Evolutionary conservation across 2,329 filamentous ascomycete genomes (phyloP).

Genomic region (Trichoderma gracile): DNA sequence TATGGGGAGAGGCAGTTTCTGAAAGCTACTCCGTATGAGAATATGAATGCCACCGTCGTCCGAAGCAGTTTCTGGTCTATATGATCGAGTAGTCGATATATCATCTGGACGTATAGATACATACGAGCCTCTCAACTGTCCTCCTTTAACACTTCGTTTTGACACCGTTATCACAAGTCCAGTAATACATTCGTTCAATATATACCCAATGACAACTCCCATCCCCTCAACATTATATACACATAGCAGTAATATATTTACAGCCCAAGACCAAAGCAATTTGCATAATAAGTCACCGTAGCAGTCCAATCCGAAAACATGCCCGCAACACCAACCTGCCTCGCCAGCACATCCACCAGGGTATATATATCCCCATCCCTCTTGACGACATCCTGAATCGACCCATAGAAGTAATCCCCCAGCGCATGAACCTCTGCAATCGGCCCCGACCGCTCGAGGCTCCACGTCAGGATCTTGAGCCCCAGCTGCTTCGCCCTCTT

Average conservation of each 20-base stretch:
- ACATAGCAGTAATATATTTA: background rate
- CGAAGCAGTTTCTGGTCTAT: conserved; percentile 12
- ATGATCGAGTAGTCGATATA: no score
- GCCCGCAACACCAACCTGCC: conserved; percentile 60
- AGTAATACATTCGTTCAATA: background rate
- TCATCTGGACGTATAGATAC: no score
- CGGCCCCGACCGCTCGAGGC: conserved; percentile 65
- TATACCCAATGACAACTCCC: background rate
- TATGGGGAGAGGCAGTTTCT: conserved; percentile 23
- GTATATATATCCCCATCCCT: conserved; percentile 68
- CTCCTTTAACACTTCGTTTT: no score
- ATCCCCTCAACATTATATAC: background rate
- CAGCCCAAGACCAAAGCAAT: conserved; percentile 56
- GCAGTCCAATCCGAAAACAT: conserved; percentile 72
- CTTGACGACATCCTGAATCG: conserved; percentile 55
- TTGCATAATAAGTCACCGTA: conserved; percentile 70
- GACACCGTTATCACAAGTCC: no score
- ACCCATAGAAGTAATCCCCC: conserved; percentile 58
- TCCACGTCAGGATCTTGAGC: conserved; percentile 68
- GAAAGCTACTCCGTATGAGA: conserved; percentile 12
- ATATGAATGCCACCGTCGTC: conserved; percentile 29
- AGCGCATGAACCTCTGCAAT: conserved; percentile 50
- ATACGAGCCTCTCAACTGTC: no score
- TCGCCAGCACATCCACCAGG: conserved; percentile 64
- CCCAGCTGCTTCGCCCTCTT: conserved; percentile 59